Evolutionary conservation across 2,329 filamentous ascomycete species (phyloP).

Genomic region (Fusarium sterilihyphosum): DNA sequence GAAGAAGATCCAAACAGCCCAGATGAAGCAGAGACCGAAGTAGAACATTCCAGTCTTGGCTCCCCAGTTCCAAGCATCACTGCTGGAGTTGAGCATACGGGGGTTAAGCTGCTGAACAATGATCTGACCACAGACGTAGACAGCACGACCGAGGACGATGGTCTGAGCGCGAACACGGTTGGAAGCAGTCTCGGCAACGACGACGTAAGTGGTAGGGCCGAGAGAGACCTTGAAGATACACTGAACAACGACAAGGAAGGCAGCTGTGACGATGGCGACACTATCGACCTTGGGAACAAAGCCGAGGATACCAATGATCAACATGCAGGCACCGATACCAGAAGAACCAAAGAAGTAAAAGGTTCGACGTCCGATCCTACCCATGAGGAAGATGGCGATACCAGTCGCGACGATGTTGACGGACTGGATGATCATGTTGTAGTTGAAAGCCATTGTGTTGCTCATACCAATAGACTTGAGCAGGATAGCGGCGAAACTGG

Average conservation of each 20-base stretch:
- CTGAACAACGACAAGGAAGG: slow-evolving; percentile 57
- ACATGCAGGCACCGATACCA: slow-evolving; percentile 51
- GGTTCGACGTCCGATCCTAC: slow-evolving; percentile 50
- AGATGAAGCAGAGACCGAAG: slow-evolving; percentile 55
- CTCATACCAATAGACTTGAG: slow-evolving; percentile 61
- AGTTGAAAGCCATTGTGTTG: slow-evolving; percentile 54
- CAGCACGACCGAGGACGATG: slow-evolving; percentile 55
- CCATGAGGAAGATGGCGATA: slow-evolving; percentile 52
- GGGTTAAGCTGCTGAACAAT: slow-evolving; percentile 54
- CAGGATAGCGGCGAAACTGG: slow-evolving; percentile 62
- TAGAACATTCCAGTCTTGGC: slow-evolving; percentile 60
- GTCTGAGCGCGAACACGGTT: slow-evolving; percentile 58
- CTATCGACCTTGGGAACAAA: slow-evolving; percentile 41
- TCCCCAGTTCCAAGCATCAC: slow-evolving; percentile 55
- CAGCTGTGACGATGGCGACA: slow-evolving; percentile 42
- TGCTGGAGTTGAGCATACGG: slow-evolving; percentile 56
- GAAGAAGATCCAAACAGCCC: slow-evolving; percentile 61
- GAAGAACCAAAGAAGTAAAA: slow-evolving; percentile 55
- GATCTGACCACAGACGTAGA: slow-evolving; percentile 54
- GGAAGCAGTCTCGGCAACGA: slow-evolving; percentile 68
- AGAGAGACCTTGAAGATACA: slow-evolving; percentile 59
- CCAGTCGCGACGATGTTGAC: slow-evolving; percentile 55
- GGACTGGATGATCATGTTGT: slow-evolving; percentile 60
- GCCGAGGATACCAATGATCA: slow-evolving; percentile 54
- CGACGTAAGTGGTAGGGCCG: slow-evolving; percentile 77